Conservation (phyloP, 192 early-diverging fungal genomes). For the Coemansia sp. region DNA sequence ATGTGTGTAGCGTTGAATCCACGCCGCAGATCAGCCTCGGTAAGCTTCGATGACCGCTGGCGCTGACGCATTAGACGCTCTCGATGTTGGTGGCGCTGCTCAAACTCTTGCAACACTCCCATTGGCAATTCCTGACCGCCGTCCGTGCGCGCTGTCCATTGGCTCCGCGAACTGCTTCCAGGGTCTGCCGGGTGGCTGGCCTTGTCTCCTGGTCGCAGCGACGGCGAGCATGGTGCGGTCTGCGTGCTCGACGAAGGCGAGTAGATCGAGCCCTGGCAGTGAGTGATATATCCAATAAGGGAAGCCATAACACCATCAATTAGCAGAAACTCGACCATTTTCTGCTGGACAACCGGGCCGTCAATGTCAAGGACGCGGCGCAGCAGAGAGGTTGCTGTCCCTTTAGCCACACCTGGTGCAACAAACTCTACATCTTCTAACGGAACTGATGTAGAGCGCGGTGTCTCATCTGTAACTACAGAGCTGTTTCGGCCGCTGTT, state of each 20-base stretch:
- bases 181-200: background rate
- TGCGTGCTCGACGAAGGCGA: constrained; percentile 26
- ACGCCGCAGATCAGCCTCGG: constrained; percentile 43
- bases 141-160: background rate
- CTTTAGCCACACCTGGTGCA: constrained; percentile 48
- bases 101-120: constrained; percentile 35
- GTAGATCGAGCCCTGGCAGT: constrained; percentile 45
- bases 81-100: constrained; percentile 33
- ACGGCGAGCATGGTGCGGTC: constrained; percentile 44
- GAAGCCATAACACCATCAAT: constrained; percentile 55
- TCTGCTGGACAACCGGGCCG: constrained; percentile 48
- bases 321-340: constrained; percentile 56
- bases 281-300: constrained; percentile 50
- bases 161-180: background rate
- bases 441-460: constrained; percentile 30
- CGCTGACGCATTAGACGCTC: constrained; percentile 45
- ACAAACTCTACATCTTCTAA: constrained; percentile 47
- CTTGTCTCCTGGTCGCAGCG: constrained; percentile 1
- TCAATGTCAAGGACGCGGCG: constrained; percentile 54
- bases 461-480: background rate
- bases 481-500: constrained; percentile 5
- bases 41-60: constrained; percentile 30
- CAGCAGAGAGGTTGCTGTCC: constrained; percentile 45
- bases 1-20: constrained; percentile 48
- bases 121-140: constrained; percentile 15